Base-by-base conservation (phyloP, 129 eudicot species). In the Flaveria bidentis region DNA sequence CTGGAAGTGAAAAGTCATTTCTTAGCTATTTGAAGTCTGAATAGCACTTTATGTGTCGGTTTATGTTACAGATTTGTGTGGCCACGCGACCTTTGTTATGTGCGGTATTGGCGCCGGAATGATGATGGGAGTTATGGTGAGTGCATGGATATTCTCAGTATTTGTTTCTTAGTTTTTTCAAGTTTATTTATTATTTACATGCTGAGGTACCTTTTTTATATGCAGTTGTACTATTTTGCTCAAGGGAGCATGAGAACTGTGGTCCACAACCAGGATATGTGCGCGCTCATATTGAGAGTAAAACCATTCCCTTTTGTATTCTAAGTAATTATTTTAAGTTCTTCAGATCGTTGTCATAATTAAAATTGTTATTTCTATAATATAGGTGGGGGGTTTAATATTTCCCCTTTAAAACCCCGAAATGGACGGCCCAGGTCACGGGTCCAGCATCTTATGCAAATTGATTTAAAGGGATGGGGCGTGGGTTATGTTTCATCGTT, bases 51-150 rank as follows among this genome's bases (percentile, higher is more conserved):
- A 26, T 55, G 23, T 65, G 49, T 50, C 73, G 79, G 74, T 58
- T 82, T 70, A 70, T 45, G 15, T 77, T 75, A 52, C 85, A 94
- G 99, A 82, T 87, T 94, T 75, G 90, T 94, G 63, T 94, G 99
- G 99, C 99, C 99, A 20, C 99, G 99, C 67, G 99, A 94, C 85
- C 97, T 94, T 63, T 94, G 99, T 85, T 94, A 94, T 83, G 90
- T 94, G 73, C 92, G 99, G 25, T 94, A 94, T 78, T 94, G 99
- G 99, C 99, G 99, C 36, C 97, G 99, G 56, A 94, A 94, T 81
- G 99, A 94, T 83, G 97, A 94, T 82, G 99, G 99, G 65, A 94
- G 99, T 82, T 94, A 94, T 80, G 99, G 99, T 91, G 77, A 84
- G 84, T 75, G 49, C 69, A 4, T 56, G 67, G 36, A 23, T 33